Evolutionary conservation across 495 filamentous ascomycete species (phyloP).

Genomic region (Copromyces sp.): DNA sequence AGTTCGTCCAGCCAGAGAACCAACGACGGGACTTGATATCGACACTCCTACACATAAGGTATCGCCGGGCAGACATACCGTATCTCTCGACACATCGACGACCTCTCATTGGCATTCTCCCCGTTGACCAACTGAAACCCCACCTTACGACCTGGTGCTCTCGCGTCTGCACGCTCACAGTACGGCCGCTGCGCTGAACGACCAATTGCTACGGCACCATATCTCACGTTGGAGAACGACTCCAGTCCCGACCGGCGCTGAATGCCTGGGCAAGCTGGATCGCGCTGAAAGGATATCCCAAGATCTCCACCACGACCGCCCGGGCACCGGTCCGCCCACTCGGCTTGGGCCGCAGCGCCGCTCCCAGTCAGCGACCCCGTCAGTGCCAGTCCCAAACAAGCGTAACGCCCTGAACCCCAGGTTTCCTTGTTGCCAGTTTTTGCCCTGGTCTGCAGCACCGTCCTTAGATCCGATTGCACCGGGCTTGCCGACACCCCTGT

Average conservation of each 20-base stretch:
- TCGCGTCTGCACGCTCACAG: background rate
- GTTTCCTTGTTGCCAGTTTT: background rate
- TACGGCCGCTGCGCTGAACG: background rate
- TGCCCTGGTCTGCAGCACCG: background rate
- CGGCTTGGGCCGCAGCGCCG: background rate
- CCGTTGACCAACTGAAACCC: background rate
- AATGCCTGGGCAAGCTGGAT: background rate
- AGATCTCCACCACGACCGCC: background rate
- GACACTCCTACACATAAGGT: background rate
- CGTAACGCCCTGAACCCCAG: background rate
- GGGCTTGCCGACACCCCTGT: conserved; percentile 5
- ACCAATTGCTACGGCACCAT: background rate
- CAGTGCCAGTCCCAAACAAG: background rate
- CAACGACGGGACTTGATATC: background rate
- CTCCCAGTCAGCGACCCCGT: background rate
- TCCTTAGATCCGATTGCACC: background rate
- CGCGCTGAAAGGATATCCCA: background rate
- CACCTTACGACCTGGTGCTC: background rate
- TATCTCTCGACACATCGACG: background rate
- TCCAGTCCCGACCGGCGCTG: background rate
- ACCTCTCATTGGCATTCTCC: background rate
- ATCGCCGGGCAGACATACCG: background rate
- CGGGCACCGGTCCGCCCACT: background rate
- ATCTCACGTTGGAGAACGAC: background rate
- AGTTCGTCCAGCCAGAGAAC: background rate